Base-by-base conservation (phyloP, 768 basidiomycete genomes). In the Dioszegia aurantiaca region DNA sequence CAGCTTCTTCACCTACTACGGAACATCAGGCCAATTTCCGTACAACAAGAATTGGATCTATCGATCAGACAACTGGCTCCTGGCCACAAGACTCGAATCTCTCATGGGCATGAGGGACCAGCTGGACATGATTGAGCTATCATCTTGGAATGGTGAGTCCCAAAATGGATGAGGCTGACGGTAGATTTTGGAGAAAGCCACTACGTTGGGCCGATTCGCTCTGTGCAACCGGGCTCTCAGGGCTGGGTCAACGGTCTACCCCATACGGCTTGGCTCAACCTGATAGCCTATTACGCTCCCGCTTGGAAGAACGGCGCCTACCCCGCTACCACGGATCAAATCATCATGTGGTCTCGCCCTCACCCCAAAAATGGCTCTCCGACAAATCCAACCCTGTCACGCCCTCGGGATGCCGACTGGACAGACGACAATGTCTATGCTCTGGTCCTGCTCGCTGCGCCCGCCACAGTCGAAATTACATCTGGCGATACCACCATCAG, bases 1-100 rank as follows among this genome's bases (percentile, higher is more conserved):
- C 1, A 53, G 54, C n/a, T 78, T 78, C 70, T 79, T 73, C 65
- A 78, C 78, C 4, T 76, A 78, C 55, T 77, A 75, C 58, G 62
- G 65, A 1, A 65, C 69, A 17, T 56, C 56, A 28, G 51, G 51
- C 5, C 36, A 53, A 14, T 53, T 24, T 24, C 62, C 58, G 10
- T 76, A 62, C 43, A 75, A 76, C 60, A 77, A 79, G 71, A 70
- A 78, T 53, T 78, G 75, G 75, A 68, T 78, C 51, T 78, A 75
- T 61, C 53, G 70, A 19, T 39, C 48, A n/a, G 78, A 79, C 65
- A 69, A 77, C 47, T 75, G 73, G 67, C 59, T 78, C 30, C 66
- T 74, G 37, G 70, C 74, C 16, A 74, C 61, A 33, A 66, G 78
- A 51, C 74, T 77, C 69, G 77, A 79, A 52, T 55, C 59, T 42